Conservation (phyloP, 495 filamentous ascomycete genomes). For the Astrocystis sublimbata region DNA sequence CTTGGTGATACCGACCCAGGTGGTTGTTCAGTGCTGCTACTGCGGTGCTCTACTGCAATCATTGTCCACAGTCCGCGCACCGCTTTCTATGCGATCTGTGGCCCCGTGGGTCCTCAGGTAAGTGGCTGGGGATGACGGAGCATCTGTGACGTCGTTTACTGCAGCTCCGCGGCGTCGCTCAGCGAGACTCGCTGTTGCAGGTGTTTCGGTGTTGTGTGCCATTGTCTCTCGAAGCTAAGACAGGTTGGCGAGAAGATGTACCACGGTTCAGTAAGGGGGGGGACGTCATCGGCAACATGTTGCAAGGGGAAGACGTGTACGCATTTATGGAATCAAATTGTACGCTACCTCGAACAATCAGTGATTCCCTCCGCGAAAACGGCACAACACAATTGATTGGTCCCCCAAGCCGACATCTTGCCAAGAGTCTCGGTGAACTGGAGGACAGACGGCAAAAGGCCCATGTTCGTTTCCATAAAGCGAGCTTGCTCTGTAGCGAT, state of each 20-base stretch:
- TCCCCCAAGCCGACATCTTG: neutral
- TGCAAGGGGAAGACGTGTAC: neutral
- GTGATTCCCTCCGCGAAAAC: neutral
- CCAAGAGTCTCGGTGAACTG: neutral
- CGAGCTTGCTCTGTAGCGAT: neutral
- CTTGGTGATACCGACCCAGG: neutral
- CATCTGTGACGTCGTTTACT: neutral
- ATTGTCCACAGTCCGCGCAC: neutral
- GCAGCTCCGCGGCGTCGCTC: neutral
- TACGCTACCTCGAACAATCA: neutral
- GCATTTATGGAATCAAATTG: neutral
- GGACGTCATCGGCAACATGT: neutral
- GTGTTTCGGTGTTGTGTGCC: neutral
- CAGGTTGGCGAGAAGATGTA: neutral
- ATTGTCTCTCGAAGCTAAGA: neutral
- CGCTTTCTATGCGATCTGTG: neutral
- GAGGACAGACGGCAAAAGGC: neutral
- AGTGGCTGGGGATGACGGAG: no score
- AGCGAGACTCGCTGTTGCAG: neutral
- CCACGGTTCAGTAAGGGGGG: no score
- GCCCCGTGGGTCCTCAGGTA: neutral
- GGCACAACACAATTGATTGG: neutral
- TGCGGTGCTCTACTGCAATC: neutral
- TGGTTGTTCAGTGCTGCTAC: neutral
- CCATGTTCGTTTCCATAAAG: conserved; percentile 1